Conservation (phyloP, 305 asterid species). For the Rubia peregrina region DNA sequence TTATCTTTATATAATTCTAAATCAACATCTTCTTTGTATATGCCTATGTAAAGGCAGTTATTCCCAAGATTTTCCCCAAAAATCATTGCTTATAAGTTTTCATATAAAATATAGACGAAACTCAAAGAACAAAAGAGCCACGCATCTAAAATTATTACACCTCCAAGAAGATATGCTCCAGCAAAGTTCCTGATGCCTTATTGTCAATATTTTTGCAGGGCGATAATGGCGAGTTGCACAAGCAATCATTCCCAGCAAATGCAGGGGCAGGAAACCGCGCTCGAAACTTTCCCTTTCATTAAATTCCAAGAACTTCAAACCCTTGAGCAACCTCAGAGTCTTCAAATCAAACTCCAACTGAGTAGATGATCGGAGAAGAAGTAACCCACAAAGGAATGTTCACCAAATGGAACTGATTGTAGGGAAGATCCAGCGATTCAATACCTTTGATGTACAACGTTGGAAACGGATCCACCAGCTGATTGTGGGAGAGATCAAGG, state of each 20-base stretch:
- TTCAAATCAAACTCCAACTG: constrained; percentile 58
- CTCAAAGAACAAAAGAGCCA: too few relatives aligned
- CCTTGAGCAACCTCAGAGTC: constrained; percentile 34
- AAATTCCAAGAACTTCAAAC: constrained; percentile 54
- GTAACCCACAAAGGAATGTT: constrained; percentile 70
- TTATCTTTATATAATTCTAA: too few relatives aligned
- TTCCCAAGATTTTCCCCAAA: too few relatives aligned
- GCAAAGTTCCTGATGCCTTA: too few relatives aligned
- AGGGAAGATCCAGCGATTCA: constrained; percentile 66
- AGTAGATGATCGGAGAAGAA: constrained; percentile 53
- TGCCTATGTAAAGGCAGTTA: too few relatives aligned
- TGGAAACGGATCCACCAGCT: constrained; percentile 68
- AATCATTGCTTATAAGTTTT: too few relatives aligned
- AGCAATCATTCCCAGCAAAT: constrained; percentile 60
- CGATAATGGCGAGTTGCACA: constrained; percentile 73
- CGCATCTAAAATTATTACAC: too few relatives aligned
- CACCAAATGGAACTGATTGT: constrained; percentile 57
- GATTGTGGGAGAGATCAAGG: constrained; percentile 64
- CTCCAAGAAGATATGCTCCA: too few relatives aligned
- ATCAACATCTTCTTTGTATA: too few relatives aligned
- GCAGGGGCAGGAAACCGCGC: constrained; percentile 40
- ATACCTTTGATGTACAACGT: constrained; percentile 53
- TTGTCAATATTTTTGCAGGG: constrained; percentile 34
- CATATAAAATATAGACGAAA: too few relatives aligned
- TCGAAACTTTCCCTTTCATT: constrained; percentile 62